phyloP scores from a whole-genome alignment of 1,284 basidiomycete genomes.

The Dichomitus squalens region DNA sequence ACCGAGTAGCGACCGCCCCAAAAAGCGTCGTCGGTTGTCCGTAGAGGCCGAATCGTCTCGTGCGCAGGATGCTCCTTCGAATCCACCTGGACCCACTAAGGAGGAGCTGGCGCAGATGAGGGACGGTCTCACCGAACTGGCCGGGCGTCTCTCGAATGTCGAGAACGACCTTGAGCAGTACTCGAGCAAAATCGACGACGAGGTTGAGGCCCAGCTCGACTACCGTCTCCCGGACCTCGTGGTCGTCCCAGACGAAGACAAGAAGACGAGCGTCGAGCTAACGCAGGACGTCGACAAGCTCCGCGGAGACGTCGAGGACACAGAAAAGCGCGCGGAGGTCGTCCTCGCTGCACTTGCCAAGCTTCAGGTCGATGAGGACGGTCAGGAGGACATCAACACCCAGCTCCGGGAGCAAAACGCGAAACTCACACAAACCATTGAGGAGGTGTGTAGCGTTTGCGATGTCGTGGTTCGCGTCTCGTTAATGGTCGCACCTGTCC shows the following conservation, averaged over 20 bases:
- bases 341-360: constrained; percentile 41
- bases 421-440: constrained; percentile 24
- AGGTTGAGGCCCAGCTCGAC: constrained; percentile 35
- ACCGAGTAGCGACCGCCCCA: constrained; percentile 3
- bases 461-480: not conserved
- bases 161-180: constrained; percentile 47
- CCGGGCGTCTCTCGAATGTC: constrained; percentile 40
- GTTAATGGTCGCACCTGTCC: not conserved
- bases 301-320: constrained; percentile 18
- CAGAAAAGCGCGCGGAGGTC: constrained; percentile 11
- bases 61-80: not conserved
- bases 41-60: constrained; percentile 4
- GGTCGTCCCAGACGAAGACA: not conserved
- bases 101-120: constrained; percentile 39
- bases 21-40: constrained; percentile 39
- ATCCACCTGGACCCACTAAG: not conserved
- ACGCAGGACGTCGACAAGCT: constrained; percentile 41
- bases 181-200: constrained; percentile 37
- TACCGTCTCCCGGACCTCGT: constrained; percentile 36
- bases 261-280: constrained; percentile 29
- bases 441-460: constrained; percentile 27
- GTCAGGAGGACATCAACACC: constrained; percentile 31
- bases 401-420: constrained; percentile 27
- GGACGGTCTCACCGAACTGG: constrained; percentile 42
- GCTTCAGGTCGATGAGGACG: constrained; percentile 36